phyloP scores from a whole-genome alignment of 2,329 filamentous ascomycete species.

The Blastomyces silverae region DNA sequence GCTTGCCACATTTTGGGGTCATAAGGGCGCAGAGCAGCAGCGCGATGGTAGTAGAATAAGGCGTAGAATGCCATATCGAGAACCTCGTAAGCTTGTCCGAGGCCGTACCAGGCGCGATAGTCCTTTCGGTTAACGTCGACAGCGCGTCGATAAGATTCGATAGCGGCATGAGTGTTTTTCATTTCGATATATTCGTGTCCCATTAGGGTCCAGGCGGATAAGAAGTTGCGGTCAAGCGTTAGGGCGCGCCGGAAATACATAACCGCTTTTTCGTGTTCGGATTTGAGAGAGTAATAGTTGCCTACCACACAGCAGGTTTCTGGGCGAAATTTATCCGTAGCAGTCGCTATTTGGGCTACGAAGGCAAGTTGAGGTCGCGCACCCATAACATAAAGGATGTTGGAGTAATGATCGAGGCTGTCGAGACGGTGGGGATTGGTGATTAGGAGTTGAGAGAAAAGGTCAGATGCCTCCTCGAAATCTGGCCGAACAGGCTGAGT shows the following conservation, averaged over 20 bases:
- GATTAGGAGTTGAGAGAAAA: conserved; percentile 61
- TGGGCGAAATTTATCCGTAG: conserved; percentile 89
- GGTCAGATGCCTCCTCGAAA: conserved; percentile 56
- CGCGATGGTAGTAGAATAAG: conserved; percentile 95
- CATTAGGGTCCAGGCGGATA: conserved; percentile 97
- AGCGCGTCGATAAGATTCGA: conserved; percentile 90
- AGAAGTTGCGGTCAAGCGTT: conserved; percentile 79
- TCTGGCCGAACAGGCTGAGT: conserved; percentile 35
- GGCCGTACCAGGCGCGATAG: conserved; percentile 95
- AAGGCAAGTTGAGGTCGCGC: conserved; percentile 84
- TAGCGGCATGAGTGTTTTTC: conserved; percentile 96
- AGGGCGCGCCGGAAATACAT: conserved; percentile 94
- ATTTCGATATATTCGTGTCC: conserved; percentile 98
- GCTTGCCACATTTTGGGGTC: conserved; percentile 99
- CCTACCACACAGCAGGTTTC: conserved; percentile 96
- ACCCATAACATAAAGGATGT: conserved; percentile 91
- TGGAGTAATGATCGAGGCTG: conserved; percentile 90
- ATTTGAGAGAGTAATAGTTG: conserved; percentile 93
- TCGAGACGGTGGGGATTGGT: conserved; percentile 68
- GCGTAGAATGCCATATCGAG: conserved; percentile 98
- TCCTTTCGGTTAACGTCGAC: conserved; percentile 95
- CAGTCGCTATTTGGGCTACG: conserved; percentile 80
- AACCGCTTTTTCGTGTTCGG: conserved; percentile 94
- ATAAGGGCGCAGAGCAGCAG: conserved; percentile 85
- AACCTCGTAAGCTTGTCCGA: conserved; percentile 95